Evolutionary conservation across 75 land plant species (phyloP), one percentile per base, ranked within the genome.

Genomic region (Cryptomeria japonica): DNA sequence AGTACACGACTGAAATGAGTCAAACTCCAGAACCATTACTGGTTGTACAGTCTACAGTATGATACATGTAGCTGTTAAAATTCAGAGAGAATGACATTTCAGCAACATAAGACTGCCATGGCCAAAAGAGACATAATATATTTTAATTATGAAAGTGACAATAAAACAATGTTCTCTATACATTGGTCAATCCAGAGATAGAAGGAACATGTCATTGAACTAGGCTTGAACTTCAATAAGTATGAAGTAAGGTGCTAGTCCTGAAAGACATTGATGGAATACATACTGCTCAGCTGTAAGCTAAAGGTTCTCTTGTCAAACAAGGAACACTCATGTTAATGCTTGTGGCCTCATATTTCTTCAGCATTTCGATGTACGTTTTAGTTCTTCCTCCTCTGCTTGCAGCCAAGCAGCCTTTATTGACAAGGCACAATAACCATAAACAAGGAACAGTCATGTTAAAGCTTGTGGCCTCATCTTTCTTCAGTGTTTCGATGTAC

Each of bases 371-470:
- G 41, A 41, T 41, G 41, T 2, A 41, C 41, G 41, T 41, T 41
- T 41, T 41, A 41, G 41, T 41, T 41, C 2, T 41, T 86, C 90
- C 53, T 91, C 91, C 73, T 89, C 91, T 38, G 91, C 92, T 28
- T 53, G 87, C 19, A 28, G 68, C 92, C 91, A 89, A 58, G 91
- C 91, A 89, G 92, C 92, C 92, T 91, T 44, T 16, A 87, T n/a
- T 36, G 10, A 36, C 53, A 36, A 13, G 42, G n/a, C 34, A 28
- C 86, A 85, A 85, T 49, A 9, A 28, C 53, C 32, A 53, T 13
- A 75, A 31, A 75, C 16, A 75, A 34, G 34, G 37, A 34, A 75
- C n/a, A 14, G 2, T 12, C 34, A 38, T 34, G 77, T 75, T 34
- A 75, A 34, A 6, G 2, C 3, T 34, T 75, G 77, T 14, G 76